A percentile compares a stretch with the other conserved stretches of the same genome.
Conservation (phyloP, 1,139 yeast genomes). For the Pneumocystis oryctolagi region DNA sequence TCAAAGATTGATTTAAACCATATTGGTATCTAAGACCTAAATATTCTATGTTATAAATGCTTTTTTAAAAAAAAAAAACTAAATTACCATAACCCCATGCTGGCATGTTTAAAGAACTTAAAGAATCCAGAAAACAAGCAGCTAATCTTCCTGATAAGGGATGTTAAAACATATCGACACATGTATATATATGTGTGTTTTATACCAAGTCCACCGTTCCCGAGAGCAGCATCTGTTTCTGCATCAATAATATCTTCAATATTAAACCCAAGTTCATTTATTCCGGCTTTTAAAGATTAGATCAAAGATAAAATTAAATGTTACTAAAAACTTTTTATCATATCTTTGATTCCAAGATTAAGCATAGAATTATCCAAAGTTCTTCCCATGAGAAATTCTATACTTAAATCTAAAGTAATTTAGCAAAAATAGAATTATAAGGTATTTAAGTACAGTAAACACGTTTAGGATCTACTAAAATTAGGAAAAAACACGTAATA, state of each 20-base stretch:
- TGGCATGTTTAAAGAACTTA: slow-evolving; percentile 73
- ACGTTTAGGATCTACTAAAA: slow-evolving; percentile 51
- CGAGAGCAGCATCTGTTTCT: slow-evolving; percentile 89
- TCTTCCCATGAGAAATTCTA: slow-evolving; percentile 89
- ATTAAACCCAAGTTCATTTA: slow-evolving; percentile 68
- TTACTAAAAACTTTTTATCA: slow-evolving; percentile 18
- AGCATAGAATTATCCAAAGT: slow-evolving; percentile 89
- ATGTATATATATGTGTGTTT: neutral
- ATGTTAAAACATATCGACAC: neutral
- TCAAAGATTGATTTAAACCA: neutral
- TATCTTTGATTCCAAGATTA: slow-evolving; percentile 48
- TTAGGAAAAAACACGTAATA: neutral
- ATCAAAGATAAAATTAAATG: slow-evolving; percentile 19
- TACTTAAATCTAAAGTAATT: slow-evolving; percentile 31
- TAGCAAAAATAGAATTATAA: neutral
- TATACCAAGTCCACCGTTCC: slow-evolving; percentile 73
- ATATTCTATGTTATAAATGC: neutral
- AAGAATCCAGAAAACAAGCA: slow-evolving; percentile 83
- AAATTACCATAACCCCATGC: slow-evolving; percentile 85
- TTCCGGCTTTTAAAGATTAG: slow-evolving; percentile 29
- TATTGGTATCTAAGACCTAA: neutral
- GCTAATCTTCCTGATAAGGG: slow-evolving; percentile 50
- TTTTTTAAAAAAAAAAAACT: slow-evolving; percentile 32
- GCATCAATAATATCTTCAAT: slow-evolving; percentile 72
- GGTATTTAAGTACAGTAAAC: slow-evolving; percentile 42